Evolutionary conservation across 805 yeast species (phyloP), one percentile per base, ranked within the genome.

Genomic region (Candida sithepensis): DNA sequence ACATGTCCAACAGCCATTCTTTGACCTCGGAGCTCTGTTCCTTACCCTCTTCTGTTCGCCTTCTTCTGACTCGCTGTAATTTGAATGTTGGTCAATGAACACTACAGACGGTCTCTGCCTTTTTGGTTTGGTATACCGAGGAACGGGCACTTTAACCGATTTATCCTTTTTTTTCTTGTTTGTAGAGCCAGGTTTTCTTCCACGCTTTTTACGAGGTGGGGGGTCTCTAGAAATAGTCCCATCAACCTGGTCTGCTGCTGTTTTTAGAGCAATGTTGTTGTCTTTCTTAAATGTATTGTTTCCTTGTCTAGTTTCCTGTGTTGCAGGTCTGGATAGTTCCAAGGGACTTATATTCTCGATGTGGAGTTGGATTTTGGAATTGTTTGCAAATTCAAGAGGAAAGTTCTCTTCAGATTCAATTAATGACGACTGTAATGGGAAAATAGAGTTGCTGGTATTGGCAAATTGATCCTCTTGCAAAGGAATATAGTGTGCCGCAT

Each of bases 1-100:
- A 60, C 92, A 85, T 5, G 88, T 85, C 92, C 92, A 85, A 59
- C 94, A 85, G 0, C 91, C 91, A 26, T 70, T 60, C 43, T 58
- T 60, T 13, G 59, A 57, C 33, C 64, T 46, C 2, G 56, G 55
- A 3, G 56, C 56, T 26, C 51, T 43, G 38, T 46, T 50, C 40
- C 57, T 42, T 13, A 49, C 47, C 36, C 57, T 46, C 43, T 51
- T 50, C 49, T 50, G 54, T 21, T 49, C 51, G 47, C 45, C 44
- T 18, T 56, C 58, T 16, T 46, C 52, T 9, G 28, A 14, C 18
- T 39, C 41, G 13, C 40, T 52, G n/a, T 42, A 44, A 42, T 21
- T 42, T 13, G 36, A 30, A 24, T 45, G 44, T 13, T 49, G 40
- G 26, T 43, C 42, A 23, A 30, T 41, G 7, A 16, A 23, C 3